Evolutionary conservation across 331 rosid genomes (phyloP).

Genomic region (Cucumis variabilis): DNA sequence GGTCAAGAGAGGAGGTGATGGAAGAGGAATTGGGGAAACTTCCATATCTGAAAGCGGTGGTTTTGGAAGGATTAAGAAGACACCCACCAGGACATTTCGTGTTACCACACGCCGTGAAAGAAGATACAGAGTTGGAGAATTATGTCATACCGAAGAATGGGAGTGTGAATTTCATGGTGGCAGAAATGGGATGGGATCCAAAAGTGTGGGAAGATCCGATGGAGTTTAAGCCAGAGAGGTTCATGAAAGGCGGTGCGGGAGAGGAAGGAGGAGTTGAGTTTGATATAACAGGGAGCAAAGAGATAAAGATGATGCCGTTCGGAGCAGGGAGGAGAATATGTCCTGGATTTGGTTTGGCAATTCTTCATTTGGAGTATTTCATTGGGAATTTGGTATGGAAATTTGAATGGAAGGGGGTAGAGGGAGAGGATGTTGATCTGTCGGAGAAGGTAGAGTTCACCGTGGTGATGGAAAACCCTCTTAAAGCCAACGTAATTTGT

Average conservation of each 20-base stretch:
- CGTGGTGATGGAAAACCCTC: background rate
- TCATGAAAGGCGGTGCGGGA: background rate
- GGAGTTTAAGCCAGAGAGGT: constrained; percentile 45
- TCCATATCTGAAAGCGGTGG: constrained; percentile 11
- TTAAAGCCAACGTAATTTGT: too few relatives aligned
- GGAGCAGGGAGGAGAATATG: constrained; percentile 71
- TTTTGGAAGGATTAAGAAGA: constrained; percentile 17
- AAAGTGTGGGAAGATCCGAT: background rate
- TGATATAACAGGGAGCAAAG: constrained; percentile 40
- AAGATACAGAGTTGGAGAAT: background rate
- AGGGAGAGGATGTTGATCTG: too few relatives aligned
- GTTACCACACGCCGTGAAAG: background rate
- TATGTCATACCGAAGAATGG: constrained; percentile 33
- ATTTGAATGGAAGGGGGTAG: too few relatives aligned
- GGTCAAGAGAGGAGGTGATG: constrained; percentile 37
- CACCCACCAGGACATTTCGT: background rate
- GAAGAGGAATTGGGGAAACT: constrained; percentile 43
- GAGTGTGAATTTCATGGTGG: background rate
- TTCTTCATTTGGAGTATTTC: too few relatives aligned
- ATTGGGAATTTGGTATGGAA: too few relatives aligned
- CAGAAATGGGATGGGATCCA: too few relatives aligned
- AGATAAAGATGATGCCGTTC: constrained; percentile 77
- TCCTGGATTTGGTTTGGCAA: too few relatives aligned
- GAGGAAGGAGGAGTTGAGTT: too few relatives aligned
- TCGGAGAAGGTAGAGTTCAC: constrained; percentile 23